Percentiles rank a stretch among this genome's conserved stretches.
phyloP scores from a whole-genome alignment of 768 basidiomycete species.

The Sporobolomyces roseus region DNA sequence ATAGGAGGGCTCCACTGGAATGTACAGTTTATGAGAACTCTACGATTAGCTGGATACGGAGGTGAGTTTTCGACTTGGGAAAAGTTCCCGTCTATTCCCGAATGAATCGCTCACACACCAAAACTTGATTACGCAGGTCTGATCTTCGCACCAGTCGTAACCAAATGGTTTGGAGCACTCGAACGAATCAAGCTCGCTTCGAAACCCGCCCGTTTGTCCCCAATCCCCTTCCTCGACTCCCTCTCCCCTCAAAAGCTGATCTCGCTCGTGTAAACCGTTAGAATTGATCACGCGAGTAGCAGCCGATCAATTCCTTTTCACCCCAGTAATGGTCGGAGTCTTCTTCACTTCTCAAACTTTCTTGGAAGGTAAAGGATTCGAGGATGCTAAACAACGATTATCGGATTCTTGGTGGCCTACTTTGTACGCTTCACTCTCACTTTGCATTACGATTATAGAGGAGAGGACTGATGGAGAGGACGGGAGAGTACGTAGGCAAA shows the following conservation, averaged over 20 bases:
- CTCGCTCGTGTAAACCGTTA: neutral
- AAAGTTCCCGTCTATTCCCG: no score
- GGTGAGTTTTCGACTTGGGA: conserved; percentile 5
- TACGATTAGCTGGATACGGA: conserved; percentile 24
- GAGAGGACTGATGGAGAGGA: neutral
- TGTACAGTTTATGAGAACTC: conserved; percentile 14
- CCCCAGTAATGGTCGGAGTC: conserved; percentile 61
- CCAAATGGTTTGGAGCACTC: conserved; percentile 74
- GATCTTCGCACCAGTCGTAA: conserved; percentile 75
- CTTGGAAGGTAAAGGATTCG: conserved; percentile 66
- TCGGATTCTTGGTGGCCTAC: conserved; percentile 67
- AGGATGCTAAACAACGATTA: conserved; percentile 57
- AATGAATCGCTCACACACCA: no score
- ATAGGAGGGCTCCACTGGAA: neutral
- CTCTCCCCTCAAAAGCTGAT: conserved; percentile 1
- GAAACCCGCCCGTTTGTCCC: conserved; percentile 10
- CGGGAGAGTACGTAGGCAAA: conserved; percentile 2
- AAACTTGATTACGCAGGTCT: conserved; percentile 61
- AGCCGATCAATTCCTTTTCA: conserved; percentile 73
- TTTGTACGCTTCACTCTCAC: conserved; percentile 54
- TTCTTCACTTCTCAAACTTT: conserved; percentile 75
- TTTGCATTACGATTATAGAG: conserved; percentile 45
- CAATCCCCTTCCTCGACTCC: no score
- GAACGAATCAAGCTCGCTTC: conserved; percentile 63
- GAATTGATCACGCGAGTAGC: conserved; percentile 56